phyloP scores from a whole-genome alignment of 106 monocot species.

The Dendrobium catenatum region DNA sequence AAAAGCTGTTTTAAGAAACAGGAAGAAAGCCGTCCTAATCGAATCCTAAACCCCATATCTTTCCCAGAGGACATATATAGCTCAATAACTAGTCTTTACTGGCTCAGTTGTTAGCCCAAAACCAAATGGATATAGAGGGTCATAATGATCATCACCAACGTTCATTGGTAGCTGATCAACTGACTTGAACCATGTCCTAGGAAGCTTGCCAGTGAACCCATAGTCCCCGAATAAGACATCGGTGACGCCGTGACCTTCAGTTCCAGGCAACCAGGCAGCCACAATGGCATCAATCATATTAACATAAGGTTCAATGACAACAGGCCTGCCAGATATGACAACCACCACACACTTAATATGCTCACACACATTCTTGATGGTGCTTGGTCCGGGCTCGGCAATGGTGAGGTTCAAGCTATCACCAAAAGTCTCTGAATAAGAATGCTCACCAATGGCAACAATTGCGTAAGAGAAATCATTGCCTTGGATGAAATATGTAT shows the following conservation, averaged over 20 bases:
- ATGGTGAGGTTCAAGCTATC: slow-evolving; percentile 13
- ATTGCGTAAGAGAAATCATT: slow-evolving; percentile 19
- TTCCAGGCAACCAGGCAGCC: slow-evolving; percentile 74
- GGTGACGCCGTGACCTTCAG: slow-evolving; percentile 58
- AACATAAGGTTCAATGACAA: slow-evolving; percentile 57
- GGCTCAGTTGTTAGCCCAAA: slow-evolving; percentile 55
- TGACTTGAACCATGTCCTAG: slow-evolving; percentile 57
- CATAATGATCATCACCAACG: slow-evolving; percentile 48
- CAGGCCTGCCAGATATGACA: slow-evolving; percentile 56
- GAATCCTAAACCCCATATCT: background rate
- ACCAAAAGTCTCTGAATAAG: slow-evolving; percentile 20
- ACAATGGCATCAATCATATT: slow-evolving; percentile 46
- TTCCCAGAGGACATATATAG: background rate
- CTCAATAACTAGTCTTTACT: slow-evolving; percentile 1
- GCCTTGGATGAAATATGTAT: slow-evolving; percentile 10
- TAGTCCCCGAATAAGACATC: slow-evolving; percentile 53
- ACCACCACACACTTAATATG: slow-evolving; percentile 54
- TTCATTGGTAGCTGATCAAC: slow-evolving; percentile 67
- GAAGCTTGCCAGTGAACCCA: slow-evolving; percentile 47
- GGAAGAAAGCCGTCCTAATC: too few relatives aligned
- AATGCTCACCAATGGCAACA: slow-evolving; percentile 31
- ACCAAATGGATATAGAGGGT: slow-evolving; percentile 56
- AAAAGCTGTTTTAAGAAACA: too few relatives aligned
- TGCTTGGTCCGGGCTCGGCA: slow-evolving; percentile 35
- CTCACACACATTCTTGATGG: slow-evolving; percentile 41